phyloP scores from a whole-genome alignment of 2,329 filamentous ascomycete genomes.

The Verticillium klebahnii region DNA sequence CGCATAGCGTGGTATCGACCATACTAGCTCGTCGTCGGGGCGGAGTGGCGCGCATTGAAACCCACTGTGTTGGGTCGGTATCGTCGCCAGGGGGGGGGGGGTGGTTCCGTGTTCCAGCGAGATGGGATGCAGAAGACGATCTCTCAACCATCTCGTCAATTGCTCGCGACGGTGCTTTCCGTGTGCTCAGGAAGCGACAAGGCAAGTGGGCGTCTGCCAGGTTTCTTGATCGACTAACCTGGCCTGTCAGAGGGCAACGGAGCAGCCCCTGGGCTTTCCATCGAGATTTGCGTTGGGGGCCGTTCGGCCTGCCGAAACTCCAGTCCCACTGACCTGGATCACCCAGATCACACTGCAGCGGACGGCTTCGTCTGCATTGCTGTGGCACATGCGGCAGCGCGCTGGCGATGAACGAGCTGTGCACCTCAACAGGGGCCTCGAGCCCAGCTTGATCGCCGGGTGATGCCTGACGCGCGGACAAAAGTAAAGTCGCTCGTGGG shows the following conservation, averaged over 20 bases:
- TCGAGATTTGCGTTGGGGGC: not conserved
- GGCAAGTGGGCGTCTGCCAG: not conserved
- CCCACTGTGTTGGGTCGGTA: constrained; percentile 8
- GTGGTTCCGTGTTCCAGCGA: not conserved
- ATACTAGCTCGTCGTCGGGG: constrained; percentile 3
- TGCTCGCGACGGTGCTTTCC: not conserved
- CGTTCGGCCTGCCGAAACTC: not conserved
- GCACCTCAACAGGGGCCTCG: not conserved
- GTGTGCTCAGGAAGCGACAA: not conserved
- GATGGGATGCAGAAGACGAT: not conserved
- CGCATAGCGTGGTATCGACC: constrained; percentile 1
- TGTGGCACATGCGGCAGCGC: not conserved
- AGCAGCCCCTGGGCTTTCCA: not conserved
- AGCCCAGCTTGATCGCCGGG: not conserved
- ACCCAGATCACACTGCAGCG: not conserved
- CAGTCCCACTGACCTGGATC: not conserved
- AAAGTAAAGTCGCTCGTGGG: too few species aligned
- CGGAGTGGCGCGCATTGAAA: constrained; percentile 11
- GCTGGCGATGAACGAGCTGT: not conserved
- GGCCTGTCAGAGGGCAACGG: not conserved
- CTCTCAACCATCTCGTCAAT: not conserved
- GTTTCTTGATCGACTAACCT: not conserved
- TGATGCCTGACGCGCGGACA: too few species aligned
- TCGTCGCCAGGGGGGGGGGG: not conserved
- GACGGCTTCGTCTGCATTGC: not conserved